Conservation (phyloP, 225 moss, liverwort and hornwort species). For the Bryoerythrophyllum caledonicum region DNA sequence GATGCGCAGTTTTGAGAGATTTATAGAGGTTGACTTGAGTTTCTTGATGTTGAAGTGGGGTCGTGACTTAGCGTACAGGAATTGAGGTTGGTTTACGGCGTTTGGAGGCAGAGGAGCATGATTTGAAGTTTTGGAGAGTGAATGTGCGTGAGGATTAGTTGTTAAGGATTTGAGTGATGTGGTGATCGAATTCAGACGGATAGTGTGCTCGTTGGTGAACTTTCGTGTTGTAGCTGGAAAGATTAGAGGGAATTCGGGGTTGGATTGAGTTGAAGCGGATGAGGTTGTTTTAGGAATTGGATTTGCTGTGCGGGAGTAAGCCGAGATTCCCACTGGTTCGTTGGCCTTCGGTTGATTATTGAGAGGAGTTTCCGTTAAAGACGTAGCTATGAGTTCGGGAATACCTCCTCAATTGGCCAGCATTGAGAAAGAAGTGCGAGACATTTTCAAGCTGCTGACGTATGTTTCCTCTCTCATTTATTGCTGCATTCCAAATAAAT, state of each 20-base stretch:
- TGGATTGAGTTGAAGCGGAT: not conserved
- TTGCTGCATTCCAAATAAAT: not conserved
- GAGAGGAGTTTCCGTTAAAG: not conserved
- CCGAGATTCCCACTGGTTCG: not conserved
- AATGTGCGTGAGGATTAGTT: not conserved
- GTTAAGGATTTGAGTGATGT: not conserved
- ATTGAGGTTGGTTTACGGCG: too few species aligned
- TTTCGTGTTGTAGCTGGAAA: not conserved
- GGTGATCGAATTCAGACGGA: too few species aligned
- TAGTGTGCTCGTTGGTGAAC: not conserved
- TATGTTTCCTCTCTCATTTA: constrained; percentile 28
- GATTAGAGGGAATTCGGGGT: not conserved
- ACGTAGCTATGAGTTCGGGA: constrained; percentile 24
- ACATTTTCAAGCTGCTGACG: constrained; percentile 67
- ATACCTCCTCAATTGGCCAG: constrained; percentile 45
- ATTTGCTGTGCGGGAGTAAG: not conserved
- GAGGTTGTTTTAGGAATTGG: not conserved
- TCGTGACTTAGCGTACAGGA: too few species aligned
- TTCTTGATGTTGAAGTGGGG: too few species aligned
- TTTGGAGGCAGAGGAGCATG: not conserved
- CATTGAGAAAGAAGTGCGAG: constrained; percentile 72
- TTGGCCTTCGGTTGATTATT: not conserved
- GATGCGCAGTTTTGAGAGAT: too few species aligned
- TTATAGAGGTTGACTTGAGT: too few species aligned
- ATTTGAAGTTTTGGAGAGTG: not conserved